Evolutionary conservation across 176 grass and related monocot species (phyloP).

Genomic region (Canna indica): DNA sequence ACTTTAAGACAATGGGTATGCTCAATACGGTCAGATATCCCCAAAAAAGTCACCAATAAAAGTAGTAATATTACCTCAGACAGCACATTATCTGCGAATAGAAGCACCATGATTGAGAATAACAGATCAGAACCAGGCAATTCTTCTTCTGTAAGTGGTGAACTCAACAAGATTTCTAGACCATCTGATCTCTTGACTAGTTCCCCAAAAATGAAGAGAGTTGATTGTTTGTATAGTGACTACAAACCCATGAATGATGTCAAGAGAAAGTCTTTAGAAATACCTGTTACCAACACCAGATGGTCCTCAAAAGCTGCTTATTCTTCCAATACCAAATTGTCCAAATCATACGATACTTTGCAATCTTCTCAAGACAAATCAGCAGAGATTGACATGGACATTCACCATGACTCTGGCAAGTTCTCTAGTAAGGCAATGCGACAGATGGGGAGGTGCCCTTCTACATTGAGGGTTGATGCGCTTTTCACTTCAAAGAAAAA

Average conservation of each 20-base stretch:
- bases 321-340: not conserved
- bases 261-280: constrained; percentile 4
- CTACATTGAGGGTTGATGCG: not conserved
- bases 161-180: not conserved
- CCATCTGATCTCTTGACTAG: not conserved
- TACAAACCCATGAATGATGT: not conserved
- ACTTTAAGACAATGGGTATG: constrained; percentile 6
- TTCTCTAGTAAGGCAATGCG: not conserved
- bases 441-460: not conserved
- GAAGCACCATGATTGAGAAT: not conserved
- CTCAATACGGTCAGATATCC: constrained; percentile 1
- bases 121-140: not conserved
- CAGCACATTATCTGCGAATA: not conserved
- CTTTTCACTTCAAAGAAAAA: not conserved
- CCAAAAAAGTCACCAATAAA: not conserved
- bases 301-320: not conserved
- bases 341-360: not conserved
- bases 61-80: not conserved
- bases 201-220: constrained; percentile 14
- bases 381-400: not conserved
- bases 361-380: not conserved
- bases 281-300: constrained; percentile 5
- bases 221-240: constrained; percentile 10
- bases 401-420: not conserved
- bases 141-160: not conserved